Evolutionary conservation across 495 filamentous ascomycete species (phyloP).

Genomic region (Cenococcum geophilum): DNA sequence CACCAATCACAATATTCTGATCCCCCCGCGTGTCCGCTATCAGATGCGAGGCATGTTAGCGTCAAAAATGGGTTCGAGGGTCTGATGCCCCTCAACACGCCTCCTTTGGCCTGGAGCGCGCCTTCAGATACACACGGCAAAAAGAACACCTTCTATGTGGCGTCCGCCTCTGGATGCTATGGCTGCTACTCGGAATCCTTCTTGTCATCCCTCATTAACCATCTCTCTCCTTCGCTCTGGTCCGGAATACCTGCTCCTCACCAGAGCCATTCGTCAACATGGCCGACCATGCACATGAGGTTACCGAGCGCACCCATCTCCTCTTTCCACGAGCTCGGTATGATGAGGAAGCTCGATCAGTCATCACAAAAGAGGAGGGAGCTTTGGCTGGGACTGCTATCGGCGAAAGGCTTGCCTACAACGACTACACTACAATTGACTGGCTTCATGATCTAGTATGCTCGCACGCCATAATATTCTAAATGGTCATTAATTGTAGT

Average conservation of each 20-base stretch:
- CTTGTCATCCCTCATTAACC: neutral
- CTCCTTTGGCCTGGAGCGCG: neutral
- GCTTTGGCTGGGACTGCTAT: slow-evolving; percentile 40
- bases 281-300: neutral
- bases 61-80: neutral
- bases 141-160: neutral
- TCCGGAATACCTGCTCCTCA: neutral
- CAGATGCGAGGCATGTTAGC: too few species aligned
- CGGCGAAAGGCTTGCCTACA: slow-evolving; percentile 50
- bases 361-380: slow-evolving; percentile 42
- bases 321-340: slow-evolving; percentile 26
- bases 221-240: neutral
- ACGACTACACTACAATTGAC: slow-evolving; percentile 52
- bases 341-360: slow-evolving; percentile 32
- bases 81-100: neutral
- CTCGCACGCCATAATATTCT: neutral
- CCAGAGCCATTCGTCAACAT: neutral
- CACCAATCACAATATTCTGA: too few species aligned
- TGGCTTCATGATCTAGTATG: slow-evolving; percentile 51
- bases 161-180: neutral
- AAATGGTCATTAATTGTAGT: neutral
- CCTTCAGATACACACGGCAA: neutral
- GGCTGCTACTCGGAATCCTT: neutral
- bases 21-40: too few species aligned
- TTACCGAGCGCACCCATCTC: slow-evolving; percentile 32